phyloP scores from a whole-genome alignment of 2,329 filamentous ascomycete species.

The Trichophyton mentagrophytes region DNA sequence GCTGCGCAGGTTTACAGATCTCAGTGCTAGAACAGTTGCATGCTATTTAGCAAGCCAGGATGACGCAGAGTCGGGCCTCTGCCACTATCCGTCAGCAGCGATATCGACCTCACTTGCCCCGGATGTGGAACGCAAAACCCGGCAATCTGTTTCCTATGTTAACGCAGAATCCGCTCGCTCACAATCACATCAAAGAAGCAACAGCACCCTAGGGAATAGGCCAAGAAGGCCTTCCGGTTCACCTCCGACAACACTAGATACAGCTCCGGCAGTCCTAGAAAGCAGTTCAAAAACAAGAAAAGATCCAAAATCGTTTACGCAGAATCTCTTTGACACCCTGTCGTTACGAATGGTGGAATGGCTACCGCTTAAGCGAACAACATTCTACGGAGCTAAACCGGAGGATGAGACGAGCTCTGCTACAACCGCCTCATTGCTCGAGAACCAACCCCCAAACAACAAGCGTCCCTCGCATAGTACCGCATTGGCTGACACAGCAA shows the following conservation, averaged over 20 bases:
- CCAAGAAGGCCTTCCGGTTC: neutral
- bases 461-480: neutral
- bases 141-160: neutral
- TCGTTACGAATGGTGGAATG: slow-evolving; percentile 36
- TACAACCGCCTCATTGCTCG: neutral
- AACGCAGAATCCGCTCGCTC: neutral
- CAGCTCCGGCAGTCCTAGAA: neutral
- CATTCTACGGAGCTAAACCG: neutral
- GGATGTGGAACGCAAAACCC: neutral
- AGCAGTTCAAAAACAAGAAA: slow-evolving; percentile 27
- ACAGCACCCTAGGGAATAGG: neutral
- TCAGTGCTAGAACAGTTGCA: slow-evolving; percentile 70
- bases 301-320: slow-evolving; percentile 50
- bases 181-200: neutral
- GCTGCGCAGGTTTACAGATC: slow-evolving; percentile 63
- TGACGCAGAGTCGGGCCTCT: slow-evolving; percentile 59
- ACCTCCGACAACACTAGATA: neutral
- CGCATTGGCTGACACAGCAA: neutral
- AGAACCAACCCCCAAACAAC: neutral
- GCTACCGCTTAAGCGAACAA: slow-evolving; percentile 26
- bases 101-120: slow-evolving; percentile 5
- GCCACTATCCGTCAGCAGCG: slow-evolving; percentile 34
- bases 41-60: slow-evolving; percentile 69
- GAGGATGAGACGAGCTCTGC: neutral
- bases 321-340: slow-evolving; percentile 42